A percentile compares a stretch with the other conserved stretches of the same genome.
Evolutionary conservation across 768 basidiomycete species (phyloP).

Genomic region (Stropharia rugosoannulata): DNA sequence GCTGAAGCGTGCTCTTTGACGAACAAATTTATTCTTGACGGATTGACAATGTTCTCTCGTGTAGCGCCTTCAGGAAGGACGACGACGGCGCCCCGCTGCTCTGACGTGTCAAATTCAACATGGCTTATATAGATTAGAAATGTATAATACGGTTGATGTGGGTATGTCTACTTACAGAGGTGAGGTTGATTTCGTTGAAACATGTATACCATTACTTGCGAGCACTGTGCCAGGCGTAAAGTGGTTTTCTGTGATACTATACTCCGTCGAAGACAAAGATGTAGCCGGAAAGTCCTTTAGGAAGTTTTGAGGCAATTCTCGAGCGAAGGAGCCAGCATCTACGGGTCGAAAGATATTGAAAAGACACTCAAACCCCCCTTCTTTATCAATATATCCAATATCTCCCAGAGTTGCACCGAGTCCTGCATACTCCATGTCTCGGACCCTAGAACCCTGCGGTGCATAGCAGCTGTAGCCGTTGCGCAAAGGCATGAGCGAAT

Average conservation of each 20-base stretch:
- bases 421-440: background rate
- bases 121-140: background rate
- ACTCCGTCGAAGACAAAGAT: background rate
- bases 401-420: background rate
- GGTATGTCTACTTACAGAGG: background rate
- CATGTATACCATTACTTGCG: background rate
- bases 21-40: background rate
- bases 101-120: background rate
- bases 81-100: background rate
- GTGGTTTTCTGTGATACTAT: background rate
- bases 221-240: background rate
- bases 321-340: background rate
- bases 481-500: background rate
- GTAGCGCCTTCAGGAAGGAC: background rate
- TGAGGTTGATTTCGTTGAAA: background rate
- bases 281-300: background rate
- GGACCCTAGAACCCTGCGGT: background rate
- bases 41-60: background rate
- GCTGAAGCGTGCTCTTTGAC: background rate
- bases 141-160: background rate
- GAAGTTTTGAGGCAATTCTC: background rate
- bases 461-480: background rate
- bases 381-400: background rate
- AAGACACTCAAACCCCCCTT: background rate
- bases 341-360: background rate